Evolutionary conservation across 768 basidiomycete species (phyloP).

Genomic region (Suillus paluster): DNA sequence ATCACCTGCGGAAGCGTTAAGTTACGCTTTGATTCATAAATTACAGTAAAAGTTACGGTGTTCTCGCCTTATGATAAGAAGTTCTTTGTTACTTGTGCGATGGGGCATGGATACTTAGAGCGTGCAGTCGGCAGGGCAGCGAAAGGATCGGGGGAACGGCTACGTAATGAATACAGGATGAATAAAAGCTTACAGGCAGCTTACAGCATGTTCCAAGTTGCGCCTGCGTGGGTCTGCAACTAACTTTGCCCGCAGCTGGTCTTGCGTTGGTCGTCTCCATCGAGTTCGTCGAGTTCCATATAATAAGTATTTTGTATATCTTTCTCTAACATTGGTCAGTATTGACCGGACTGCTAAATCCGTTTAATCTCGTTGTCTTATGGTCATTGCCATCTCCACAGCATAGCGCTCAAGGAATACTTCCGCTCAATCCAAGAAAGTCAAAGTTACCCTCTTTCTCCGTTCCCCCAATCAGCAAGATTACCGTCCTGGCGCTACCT

Average conservation of each 20-base stretch:
- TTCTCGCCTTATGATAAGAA: neutral
- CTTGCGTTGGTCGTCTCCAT: neutral
- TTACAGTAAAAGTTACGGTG: neutral
- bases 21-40: neutral
- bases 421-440: neutral
- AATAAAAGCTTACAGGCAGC: neutral
- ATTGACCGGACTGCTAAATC: slow-evolving; percentile 6
- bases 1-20: no score
- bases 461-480: neutral
- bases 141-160: neutral
- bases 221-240: no score
- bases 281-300: no score
- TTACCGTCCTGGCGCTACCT: neutral
- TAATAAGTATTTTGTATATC: neutral
- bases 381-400: slow-evolving; percentile 6
- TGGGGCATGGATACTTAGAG: neutral
- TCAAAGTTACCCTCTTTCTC: neutral
- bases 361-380: neutral
- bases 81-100: neutral
- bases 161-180: slow-evolving; percentile 1
- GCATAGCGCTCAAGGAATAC: slow-evolving; percentile 6
- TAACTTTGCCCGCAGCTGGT: slow-evolving; percentile 3
- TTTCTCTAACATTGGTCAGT: slow-evolving; percentile 1
- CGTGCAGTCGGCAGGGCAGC: no score
- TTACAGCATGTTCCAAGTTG: slow-evolving; percentile 1